Base-by-base conservation (phyloP, 169 alveolate genomes). In the Theileria orientalis region DNA sequence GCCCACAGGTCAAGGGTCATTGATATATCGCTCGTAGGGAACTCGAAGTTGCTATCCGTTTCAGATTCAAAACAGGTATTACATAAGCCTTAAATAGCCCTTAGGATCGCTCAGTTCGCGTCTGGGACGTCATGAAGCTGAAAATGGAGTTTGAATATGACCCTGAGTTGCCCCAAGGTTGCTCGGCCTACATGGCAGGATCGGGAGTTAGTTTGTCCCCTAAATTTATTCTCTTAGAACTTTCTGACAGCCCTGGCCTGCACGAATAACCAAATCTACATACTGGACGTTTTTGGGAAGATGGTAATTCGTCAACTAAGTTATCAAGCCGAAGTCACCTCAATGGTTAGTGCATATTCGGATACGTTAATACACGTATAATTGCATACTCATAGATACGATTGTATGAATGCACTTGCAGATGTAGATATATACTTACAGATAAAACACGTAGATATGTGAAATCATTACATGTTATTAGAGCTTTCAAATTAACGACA, bases 401-500 rank as follows among this genome's bases (percentile, higher is more conserved):
- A n/a, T n/a, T n/a, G n/a, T n/a, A n/a, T n/a, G n/a, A n/a, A n/a
- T n/a, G n/a, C n/a, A n/a, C n/a, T n/a, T n/a, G n/a, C n/a, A n/a
- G n/a, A n/a, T n/a, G n/a, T n/a, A n/a, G n/a, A n/a, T n/a, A n/a
- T n/a, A n/a, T n/a, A n/a, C n/a, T n/a, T n/a, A n/a, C n/a, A n/a
- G n/a, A n/a, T n/a, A n/a, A n/a, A n/a, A 47, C 57, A 5, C 23
- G 16, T 47, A 2, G 16, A 47, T 3, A n/a, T 47, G 21, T 47
- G 16, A n/a, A 11, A n/a, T n/a, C 14, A 5, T 41, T 41, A 41
- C 16, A 2, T 47, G 30, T 6, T 3, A 47, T 30, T 19, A 54
- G 83, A 52, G 49, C 0, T 79, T 79, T 62, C 87, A 79, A 60
- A 77, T 78, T 8, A 79, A 79, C 44, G 87, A 78, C 16, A 79